A percentile compares a stretch with the other conserved stretches of the same genome.
Evolutionary conservation across 1,284 basidiomycete genomes (phyloP).

Genomic region (Papiliotrema nemorosa): DNA sequence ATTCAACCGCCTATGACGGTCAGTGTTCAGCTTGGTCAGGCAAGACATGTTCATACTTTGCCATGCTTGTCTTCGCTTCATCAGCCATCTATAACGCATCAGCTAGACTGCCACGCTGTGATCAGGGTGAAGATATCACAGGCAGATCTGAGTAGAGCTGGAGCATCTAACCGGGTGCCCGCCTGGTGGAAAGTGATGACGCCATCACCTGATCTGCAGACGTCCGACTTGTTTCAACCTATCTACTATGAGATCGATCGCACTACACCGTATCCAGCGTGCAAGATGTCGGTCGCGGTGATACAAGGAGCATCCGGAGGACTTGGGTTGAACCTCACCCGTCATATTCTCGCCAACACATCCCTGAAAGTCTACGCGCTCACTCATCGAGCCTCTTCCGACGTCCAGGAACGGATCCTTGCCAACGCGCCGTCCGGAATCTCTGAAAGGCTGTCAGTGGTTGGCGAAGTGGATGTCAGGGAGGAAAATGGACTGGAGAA

Average conservation of each 20-base stretch:
- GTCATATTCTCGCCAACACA: constrained; percentile 45
- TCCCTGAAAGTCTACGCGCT: constrained; percentile 50
- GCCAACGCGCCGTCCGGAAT: constrained; percentile 4
- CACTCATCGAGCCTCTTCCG: constrained; percentile 45
- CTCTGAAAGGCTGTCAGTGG: constrained; percentile 42
- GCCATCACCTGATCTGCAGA: background rate
- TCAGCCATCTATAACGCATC: background rate
- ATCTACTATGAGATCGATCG: too few species aligned
- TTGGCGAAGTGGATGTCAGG: constrained; percentile 47
- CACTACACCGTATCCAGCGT: too few species aligned
- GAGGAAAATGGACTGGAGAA: constrained; percentile 47
- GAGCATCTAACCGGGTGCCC: too few species aligned
- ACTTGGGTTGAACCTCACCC: constrained; percentile 30
- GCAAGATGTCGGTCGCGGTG: constrained; percentile 38
- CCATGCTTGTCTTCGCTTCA: background rate
- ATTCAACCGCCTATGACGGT: constrained; percentile 12
- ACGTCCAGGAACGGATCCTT: constrained; percentile 30
- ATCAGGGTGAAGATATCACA: too few species aligned
- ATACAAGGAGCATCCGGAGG: constrained; percentile 38
- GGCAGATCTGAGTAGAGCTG: too few species aligned
- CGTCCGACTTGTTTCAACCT: too few species aligned
- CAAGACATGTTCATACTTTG: background rate
- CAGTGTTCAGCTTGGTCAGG: background rate
- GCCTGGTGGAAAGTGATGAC: background rate
- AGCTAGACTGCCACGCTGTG: too few species aligned